Base-by-base conservation (phyloP, 805 yeast genomes). In the Wickerhamomyces chambardii region DNA sequence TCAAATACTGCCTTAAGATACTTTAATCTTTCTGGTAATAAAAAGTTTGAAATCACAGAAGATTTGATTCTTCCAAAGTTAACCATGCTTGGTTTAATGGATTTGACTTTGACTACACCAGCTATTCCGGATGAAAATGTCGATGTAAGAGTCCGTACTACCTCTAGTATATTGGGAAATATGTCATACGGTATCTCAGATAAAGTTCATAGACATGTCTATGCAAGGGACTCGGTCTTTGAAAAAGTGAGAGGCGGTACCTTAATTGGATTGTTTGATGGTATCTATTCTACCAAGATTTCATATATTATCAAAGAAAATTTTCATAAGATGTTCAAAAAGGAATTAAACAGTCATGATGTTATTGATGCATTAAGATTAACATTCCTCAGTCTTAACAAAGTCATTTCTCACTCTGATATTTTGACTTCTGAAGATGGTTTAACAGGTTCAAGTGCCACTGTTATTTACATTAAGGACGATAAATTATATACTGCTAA, bases 171-270 rank as follows among this genome's bases (percentile, higher is more conserved):
- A 33, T 59, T 85, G 17, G 79, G 81, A 32, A 74, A 73, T 31
- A 72, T 84, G 63, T 77, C 86, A 0, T 86, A 87, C 51, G 98
- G 98, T 52, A 87, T 92, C 33, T 82, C 97, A 2, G 99, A 92
- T 57, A 66, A 81, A 4, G 64, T 90, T 46, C 95, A 95, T 2
- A 66, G 66, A 35, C 63, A 77, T 34, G 71, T 92, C 4, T 72
- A 87, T 0, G 73, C 81, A 6, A 72, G 95, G 50, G 98, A 92
- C 59, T 75, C 84, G 28, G 89, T 92, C 26, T 72, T 83, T 44
- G 95, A 87, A 49, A 78, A 83, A 46, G 86, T 89, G 58, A 68
- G 95, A 40, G 95, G 95, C 15, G 78, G 78, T 36, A 73, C 78
- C 22, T 65, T 92, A 36, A 64, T 90, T 38, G 86, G 95, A 33